A percentile compares a stretch with the other conserved stretches of the same genome.
Evolutionary conservation across 2,329 filamentous ascomycete genomes (phyloP).

Genomic region (Gnomoniopsis sp.): DNA sequence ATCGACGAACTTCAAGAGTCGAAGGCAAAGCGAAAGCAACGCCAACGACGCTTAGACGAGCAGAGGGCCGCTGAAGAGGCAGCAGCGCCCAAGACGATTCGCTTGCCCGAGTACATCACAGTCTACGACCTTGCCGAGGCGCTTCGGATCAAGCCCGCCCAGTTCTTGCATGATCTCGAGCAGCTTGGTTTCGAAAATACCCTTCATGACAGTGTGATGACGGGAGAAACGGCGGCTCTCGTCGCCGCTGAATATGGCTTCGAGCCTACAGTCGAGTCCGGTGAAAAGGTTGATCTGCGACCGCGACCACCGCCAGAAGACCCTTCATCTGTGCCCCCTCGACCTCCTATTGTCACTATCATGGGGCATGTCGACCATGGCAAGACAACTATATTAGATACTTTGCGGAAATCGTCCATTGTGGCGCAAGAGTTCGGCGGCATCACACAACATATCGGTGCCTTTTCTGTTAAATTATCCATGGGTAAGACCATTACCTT

Average conservation of each 20-base stretch:
- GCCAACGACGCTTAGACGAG: constrained; percentile 39
- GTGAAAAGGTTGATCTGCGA: constrained; percentile 65
- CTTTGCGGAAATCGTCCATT: constrained; percentile 86
- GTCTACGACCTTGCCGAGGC: constrained; percentile 77
- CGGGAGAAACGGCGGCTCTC: constrained; percentile 83
- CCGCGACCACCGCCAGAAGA: constrained; percentile 68
- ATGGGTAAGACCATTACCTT: constrained; percentile 91
- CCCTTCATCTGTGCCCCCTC: constrained; percentile 61
- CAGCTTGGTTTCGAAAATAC: constrained; percentile 89
- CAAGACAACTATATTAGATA: constrained; percentile 95
- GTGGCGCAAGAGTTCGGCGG: constrained; percentile 90
- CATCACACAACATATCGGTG: constrained; percentile 97
- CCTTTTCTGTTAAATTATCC: constrained; percentile 86
- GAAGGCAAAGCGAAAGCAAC: constrained; percentile 33
- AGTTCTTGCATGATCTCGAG: constrained; percentile 72
- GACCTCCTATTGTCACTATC: constrained; percentile 94
- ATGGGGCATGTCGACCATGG: constrained; percentile 99
- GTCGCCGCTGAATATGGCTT: constrained; percentile 92
- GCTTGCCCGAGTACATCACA: constrained; percentile 87
- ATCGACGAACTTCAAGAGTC: constrained; percentile 39
- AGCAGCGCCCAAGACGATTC: constrained; percentile 56
- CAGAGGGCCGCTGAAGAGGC: constrained; percentile 37
- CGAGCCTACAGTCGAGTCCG: constrained; percentile 73
- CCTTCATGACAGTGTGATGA: constrained; percentile 78
- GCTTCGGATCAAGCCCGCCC: constrained; percentile 65